Evolutionary conservation across 2,329 filamentous ascomycete genomes (phyloP).

Genomic region (Alternaria sp.): DNA sequence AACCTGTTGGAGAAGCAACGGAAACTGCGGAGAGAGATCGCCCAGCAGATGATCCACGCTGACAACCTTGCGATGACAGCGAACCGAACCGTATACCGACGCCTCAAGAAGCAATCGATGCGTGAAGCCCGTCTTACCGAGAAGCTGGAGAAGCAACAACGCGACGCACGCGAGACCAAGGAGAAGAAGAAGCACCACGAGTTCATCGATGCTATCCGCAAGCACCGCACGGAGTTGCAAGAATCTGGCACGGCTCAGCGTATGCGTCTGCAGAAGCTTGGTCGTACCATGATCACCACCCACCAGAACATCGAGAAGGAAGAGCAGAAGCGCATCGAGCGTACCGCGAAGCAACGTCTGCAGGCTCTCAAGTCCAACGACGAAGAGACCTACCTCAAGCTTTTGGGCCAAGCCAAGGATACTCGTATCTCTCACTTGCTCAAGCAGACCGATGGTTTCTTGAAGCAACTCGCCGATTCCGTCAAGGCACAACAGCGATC

Average conservation of each 20-base stretch:
- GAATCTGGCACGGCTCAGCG: slow-evolving; percentile 71
- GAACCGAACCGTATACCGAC: slow-evolving; percentile 86
- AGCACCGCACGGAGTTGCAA: slow-evolving; percentile 79
- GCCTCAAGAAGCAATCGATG: slow-evolving; percentile 96
- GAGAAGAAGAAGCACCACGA: slow-evolving; percentile 98
- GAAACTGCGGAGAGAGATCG: slow-evolving; percentile 82
- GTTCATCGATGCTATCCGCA: slow-evolving; percentile 85
- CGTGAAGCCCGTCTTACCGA: slow-evolving; percentile 96
- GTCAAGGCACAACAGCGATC: slow-evolving; percentile 93
- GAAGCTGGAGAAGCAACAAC: slow-evolving; percentile 98
- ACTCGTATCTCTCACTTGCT: slow-evolving; percentile 98
- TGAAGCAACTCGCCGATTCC: slow-evolving; percentile 91
- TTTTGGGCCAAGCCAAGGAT: slow-evolving; percentile 98
- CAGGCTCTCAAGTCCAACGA: slow-evolving; percentile 99
- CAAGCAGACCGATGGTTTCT: slow-evolving; percentile 95
- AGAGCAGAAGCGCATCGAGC: slow-evolving; percentile 97
- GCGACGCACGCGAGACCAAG: slow-evolving; percentile 90
- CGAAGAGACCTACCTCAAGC: slow-evolving; percentile 96
- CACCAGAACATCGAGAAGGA: slow-evolving; percentile 98
- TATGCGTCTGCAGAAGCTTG: slow-evolving; percentile 81
- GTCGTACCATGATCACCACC: slow-evolving; percentile 84
- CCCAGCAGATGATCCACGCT: slow-evolving; percentile 90
- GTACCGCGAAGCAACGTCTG: slow-evolving; percentile 98
- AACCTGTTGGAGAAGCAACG: slow-evolving; percentile 88
- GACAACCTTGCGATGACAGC: slow-evolving; percentile 98